phyloP scores from a whole-genome alignment of 192 early-diverging fungal genomes.

The Coemansia sp. region DNA sequence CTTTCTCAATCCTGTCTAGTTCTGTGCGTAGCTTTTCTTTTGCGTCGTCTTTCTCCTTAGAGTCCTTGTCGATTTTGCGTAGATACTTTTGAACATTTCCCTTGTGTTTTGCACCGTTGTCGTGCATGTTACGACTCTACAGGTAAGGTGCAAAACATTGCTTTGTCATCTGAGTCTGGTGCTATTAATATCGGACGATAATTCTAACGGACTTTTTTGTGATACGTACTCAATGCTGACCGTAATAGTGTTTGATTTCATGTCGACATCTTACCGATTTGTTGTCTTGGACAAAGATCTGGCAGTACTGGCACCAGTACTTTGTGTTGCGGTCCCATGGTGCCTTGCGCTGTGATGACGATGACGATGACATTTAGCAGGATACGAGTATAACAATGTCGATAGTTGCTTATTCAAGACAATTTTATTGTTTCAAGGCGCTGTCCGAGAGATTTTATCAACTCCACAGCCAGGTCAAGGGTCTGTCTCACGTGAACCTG shows the following conservation, averaged over 20 bases:
- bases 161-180: constrained; percentile 5
- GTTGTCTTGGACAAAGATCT: constrained; percentile 79
- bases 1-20: constrained; percentile 67
- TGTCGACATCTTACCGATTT: constrained; percentile 58
- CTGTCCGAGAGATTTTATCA: no score
- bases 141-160: not conserved
- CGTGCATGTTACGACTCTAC: constrained; percentile 69
- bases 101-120: constrained; percentile 76
- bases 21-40: constrained; percentile 60
- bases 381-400: no score
- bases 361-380: constrained; percentile 6
- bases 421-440: no score
- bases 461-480: no score
- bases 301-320: constrained; percentile 84
- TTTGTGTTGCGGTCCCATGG: constrained; percentile 62
- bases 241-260: no score
- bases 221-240: no score
- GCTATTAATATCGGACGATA: not conserved
- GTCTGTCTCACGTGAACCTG: no score
- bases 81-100: constrained; percentile 77
- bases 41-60: constrained; percentile 53
- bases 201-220: not conserved
- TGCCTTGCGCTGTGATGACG: constrained; percentile 30
- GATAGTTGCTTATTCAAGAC: no score
- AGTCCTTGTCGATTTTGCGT: constrained; percentile 60